These are phyloP conservation scores for Fusarium succisae DNA, from an alignment of 2,329 filamentous ascomycete genomes.

Conservation along the genomic window DNA sequence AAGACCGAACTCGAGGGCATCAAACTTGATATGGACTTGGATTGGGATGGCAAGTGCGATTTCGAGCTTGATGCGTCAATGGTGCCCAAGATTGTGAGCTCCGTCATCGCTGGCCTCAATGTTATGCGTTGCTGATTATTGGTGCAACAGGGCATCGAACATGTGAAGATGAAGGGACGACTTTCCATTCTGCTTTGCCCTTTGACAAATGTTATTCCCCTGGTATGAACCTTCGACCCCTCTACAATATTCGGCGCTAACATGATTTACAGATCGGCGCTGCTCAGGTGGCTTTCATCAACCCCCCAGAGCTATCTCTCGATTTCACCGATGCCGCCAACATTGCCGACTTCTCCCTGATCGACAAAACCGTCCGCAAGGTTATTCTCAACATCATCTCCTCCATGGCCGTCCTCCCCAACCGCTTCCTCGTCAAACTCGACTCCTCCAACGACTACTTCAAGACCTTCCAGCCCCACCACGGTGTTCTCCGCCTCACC, in stretches of 20 bases:
- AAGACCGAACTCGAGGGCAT: constrained; percentile 36
- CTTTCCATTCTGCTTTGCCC: constrained; percentile 37
- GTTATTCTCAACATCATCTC: constrained; percentile 38
- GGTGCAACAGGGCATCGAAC: constrained; percentile 34
- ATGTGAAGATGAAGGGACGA: constrained; percentile 37
- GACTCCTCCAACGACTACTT: constrained; percentile 42
- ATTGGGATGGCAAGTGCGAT: constrained; percentile 38
- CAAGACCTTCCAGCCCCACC: constrained; percentile 41
- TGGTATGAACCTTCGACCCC: constrained; percentile 1
- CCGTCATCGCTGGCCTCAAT: background rate
- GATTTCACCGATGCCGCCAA: constrained; percentile 42
- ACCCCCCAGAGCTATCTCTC: constrained; percentile 31
- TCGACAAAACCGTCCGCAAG: constrained; percentile 38
- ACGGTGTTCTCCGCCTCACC: constrained; percentile 39
- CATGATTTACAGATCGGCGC: constrained; percentile 33
- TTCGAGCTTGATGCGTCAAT: constrained; percentile 40
- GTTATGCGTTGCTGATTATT: background rate
- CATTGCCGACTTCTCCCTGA: constrained; percentile 36
- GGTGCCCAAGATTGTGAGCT: constrained; percentile 39
- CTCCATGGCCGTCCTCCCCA: constrained; percentile 41
- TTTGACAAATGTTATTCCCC: constrained; percentile 36
- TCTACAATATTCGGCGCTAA: background rate
- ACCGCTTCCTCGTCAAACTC: constrained; percentile 41
- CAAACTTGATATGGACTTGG: constrained; percentile 41
- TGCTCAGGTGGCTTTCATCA: constrained; percentile 40